Evolutionary conservation across 257 asterid genomes (phyloP).

Genomic region (Solanum rostratum): DNA sequence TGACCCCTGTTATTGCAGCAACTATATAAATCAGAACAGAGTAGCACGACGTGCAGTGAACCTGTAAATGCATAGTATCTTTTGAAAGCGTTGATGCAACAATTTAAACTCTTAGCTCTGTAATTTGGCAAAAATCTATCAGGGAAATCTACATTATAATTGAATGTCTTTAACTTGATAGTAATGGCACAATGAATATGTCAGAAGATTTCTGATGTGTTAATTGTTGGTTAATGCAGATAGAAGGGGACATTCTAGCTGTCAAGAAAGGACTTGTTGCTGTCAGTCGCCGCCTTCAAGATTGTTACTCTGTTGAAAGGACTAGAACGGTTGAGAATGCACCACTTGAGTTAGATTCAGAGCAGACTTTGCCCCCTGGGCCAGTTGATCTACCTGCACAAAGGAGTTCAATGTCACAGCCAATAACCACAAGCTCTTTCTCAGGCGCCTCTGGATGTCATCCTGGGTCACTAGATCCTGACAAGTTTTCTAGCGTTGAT

Average conservation of each 20-base stretch:
- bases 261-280: constrained; percentile 66
- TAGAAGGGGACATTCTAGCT: constrained; percentile 44
- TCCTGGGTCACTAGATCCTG: constrained; percentile 12
- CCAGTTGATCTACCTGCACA: constrained; percentile 26
- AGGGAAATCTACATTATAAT: background rate
- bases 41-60: background rate
- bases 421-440: constrained; percentile 22
- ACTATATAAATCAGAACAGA: background rate
- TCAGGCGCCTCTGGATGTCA: constrained; percentile 13
- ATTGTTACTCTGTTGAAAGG: constrained; percentile 31
- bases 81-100: background rate
- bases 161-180: background rate
- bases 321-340: constrained; percentile 14
- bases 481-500: constrained; percentile 15
- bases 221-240: constrained; percentile 18
- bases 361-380: constrained; percentile 16
- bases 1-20: background rate
- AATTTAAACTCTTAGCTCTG: background rate
- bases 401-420: constrained; percentile 21
- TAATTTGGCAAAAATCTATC: background rate
- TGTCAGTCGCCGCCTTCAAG: constrained; percentile 55
- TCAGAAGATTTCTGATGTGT: background rate
- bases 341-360: constrained; percentile 10
- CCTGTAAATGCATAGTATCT: background rate
- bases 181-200: background rate